A percentile compares a stretch with the other conserved stretches of the same genome.
These are phyloP conservation scores for Candida glaebosa DNA, from an alignment of 805 yeast species.

Conservation along the genomic window DNA sequence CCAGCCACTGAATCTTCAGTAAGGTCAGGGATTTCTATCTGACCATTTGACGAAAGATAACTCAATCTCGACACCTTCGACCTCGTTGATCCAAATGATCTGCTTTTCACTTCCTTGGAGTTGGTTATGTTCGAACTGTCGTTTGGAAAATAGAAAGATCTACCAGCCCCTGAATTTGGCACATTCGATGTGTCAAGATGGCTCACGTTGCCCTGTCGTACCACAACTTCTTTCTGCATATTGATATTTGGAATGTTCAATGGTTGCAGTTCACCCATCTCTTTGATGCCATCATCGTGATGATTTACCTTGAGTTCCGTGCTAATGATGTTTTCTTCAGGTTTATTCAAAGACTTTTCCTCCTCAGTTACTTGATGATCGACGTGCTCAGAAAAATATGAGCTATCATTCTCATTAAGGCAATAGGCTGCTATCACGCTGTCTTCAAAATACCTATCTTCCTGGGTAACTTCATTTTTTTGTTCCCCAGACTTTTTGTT, in stretches of 20 bases:
- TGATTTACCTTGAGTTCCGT: not conserved
- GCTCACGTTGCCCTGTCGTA: not conserved
- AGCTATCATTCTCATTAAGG: not conserved
- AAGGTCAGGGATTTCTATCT: slow-evolving; percentile 41
- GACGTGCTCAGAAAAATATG: not conserved
- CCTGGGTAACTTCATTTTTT: not conserved
- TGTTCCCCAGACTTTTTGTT: slow-evolving; percentile 8
- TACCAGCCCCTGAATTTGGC: slow-evolving; percentile 32
- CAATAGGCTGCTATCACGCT: slow-evolving; percentile 3
- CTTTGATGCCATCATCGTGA: not conserved
- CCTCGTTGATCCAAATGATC: slow-evolving; percentile 12
- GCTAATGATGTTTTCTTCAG: slow-evolving; percentile 5
- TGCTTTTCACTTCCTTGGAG: slow-evolving; percentile 14
- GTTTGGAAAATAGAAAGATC: slow-evolving; percentile 37
- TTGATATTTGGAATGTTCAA: not conserved
- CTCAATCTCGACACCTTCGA: slow-evolving; percentile 16
- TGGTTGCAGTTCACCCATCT: not conserved
- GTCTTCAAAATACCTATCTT: slow-evolving; percentile 4
- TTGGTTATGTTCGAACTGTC: slow-evolving; percentile 31
- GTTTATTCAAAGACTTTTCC: slow-evolving; percentile 6
- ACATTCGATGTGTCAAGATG: not conserved
- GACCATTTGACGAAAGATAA: slow-evolving; percentile 23
- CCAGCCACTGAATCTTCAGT: slow-evolving; percentile 16
- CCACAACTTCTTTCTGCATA: not conserved
- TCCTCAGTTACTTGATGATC: not conserved